A percentile compares a stretch with the other conserved stretches of the same genome.
phyloP scores from a whole-genome alignment of 2,329 filamentous ascomycete genomes.

The Exserohilum turcica region DNA sequence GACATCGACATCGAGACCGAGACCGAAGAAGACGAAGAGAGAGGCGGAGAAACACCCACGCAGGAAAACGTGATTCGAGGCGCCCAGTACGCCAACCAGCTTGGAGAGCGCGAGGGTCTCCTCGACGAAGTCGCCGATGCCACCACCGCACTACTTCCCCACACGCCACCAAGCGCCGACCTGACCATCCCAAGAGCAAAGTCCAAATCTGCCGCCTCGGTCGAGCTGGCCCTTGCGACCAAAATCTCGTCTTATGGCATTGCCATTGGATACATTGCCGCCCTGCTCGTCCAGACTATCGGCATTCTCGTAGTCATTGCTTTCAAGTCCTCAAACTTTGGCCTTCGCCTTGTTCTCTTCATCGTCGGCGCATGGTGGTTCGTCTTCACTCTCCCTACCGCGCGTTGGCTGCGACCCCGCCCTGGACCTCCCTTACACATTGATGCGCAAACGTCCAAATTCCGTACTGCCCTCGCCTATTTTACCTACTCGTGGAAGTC shows the following conservation, averaged over 20 bases:
- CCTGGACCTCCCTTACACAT: constrained; percentile 75
- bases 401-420: constrained; percentile 83
- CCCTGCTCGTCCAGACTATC: constrained; percentile 80
- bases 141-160: constrained; percentile 47
- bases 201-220: constrained; percentile 55
- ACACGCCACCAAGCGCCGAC: constrained; percentile 27
- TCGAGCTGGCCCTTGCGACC: constrained; percentile 80
- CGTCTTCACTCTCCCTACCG: constrained; percentile 84
- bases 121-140: constrained; percentile 40
- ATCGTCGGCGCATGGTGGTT: constrained; percentile 93
- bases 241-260: constrained; percentile 91
- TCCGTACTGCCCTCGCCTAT: constrained; percentile 69
- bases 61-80: constrained; percentile 29
- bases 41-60: constrained; percentile 17
- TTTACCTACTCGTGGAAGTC: constrained; percentile 84
- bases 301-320: constrained; percentile 73
- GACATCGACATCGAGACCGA: neutral
- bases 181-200: constrained; percentile 38
- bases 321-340: constrained; percentile 74
- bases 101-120: constrained; percentile 32
- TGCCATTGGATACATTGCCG: constrained; percentile 89
- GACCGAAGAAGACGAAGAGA: constrained; percentile 20
- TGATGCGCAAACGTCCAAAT: constrained; percentile 27
- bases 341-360: constrained; percentile 84
- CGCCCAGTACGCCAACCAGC: constrained; percentile 35